Evolutionary conservation across 805 yeast species (phyloP).

Genomic region (Kazachstania kunashirensis): DNA sequence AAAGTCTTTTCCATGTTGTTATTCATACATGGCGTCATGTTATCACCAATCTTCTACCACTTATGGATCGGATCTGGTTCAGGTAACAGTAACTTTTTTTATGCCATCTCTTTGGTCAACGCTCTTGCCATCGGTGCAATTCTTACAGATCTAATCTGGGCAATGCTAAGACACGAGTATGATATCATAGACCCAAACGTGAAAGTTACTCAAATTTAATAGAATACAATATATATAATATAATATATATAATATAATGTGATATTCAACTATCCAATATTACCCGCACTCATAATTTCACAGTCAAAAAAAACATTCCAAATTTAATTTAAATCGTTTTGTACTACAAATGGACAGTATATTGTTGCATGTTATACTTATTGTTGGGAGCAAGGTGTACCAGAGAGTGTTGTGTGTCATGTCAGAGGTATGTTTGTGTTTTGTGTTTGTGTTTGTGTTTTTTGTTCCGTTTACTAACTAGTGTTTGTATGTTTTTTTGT

Average conservation of each 20-base stretch:
- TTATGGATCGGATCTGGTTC: conserved; percentile 91
- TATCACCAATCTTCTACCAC: conserved; percentile 84
- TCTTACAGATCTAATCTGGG: conserved; percentile 75
- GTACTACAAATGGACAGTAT: too few species aligned
- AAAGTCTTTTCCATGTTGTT: conserved; percentile 42
- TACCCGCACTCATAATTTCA: too few species aligned
- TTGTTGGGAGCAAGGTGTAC: too few species aligned
- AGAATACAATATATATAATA: not conserved
- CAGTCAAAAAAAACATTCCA: too few species aligned
- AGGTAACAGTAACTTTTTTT: conserved; percentile 93
- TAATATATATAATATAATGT: too few species aligned
- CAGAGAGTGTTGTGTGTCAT: too few species aligned
- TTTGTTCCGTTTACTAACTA: not conserved
- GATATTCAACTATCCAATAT: not conserved
- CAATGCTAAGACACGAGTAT: conserved; percentile 58
- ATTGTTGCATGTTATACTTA: too few species aligned
- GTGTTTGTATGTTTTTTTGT: not conserved
- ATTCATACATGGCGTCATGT: conserved; percentile 46
- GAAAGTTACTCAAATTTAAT: conserved; percentile 43
- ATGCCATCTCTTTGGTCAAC: conserved; percentile 81
- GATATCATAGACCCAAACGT: conserved; percentile 35
- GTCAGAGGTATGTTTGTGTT: too few species aligned
- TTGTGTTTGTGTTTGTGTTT: too few species aligned
- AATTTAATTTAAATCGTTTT: too few species aligned
- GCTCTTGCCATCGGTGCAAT: conserved; percentile 59